Percentiles rank a stretch among this genome's conserved stretches.
Conservation (phyloP, 495 filamentous ascomycete species). For the Penicillium verhagenii region DNA sequence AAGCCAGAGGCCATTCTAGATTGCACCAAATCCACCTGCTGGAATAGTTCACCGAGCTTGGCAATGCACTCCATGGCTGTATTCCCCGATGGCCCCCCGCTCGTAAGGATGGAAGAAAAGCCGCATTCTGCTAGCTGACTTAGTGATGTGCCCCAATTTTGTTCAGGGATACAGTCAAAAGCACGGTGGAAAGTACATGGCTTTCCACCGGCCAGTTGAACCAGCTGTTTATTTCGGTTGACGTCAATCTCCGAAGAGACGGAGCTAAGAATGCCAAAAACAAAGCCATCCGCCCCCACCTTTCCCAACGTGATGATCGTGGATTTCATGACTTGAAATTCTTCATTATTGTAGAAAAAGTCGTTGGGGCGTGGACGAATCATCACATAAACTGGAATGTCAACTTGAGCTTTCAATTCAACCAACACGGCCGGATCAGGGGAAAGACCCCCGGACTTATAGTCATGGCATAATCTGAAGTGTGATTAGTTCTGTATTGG, state of each 20-base stretch:
- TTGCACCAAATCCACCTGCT: neutral
- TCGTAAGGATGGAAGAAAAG: constrained; percentile 48
- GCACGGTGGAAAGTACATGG: constrained; percentile 57
- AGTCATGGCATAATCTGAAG: constrained; percentile 32
- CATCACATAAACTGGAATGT: constrained; percentile 50
- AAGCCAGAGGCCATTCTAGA: too few species aligned
- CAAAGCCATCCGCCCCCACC: constrained; percentile 45
- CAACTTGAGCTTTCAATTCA: constrained; percentile 24
- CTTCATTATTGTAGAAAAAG: constrained; percentile 40
- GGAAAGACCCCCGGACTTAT: constrained; percentile 28
- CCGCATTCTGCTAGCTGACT: constrained; percentile 38
- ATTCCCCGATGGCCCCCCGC: constrained; percentile 35
- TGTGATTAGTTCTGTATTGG: neutral
- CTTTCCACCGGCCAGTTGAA: constrained; percentile 34
- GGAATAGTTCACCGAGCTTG: constrained; percentile 9
- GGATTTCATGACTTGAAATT: constrained; percentile 42
- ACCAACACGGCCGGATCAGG: constrained; percentile 14
- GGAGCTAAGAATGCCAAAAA: constrained; percentile 45
- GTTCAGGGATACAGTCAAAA: constrained; percentile 43
- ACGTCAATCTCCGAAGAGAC: constrained; percentile 32
- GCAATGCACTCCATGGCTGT: constrained; percentile 20
- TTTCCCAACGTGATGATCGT: constrained; percentile 33
- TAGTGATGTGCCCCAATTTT: constrained; percentile 26
- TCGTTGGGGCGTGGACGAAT: constrained; percentile 42
- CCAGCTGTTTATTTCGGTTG: constrained; percentile 35